Evolutionary conservation across 345 rosid species (phyloP).

Genomic region (Hirschfeldia incana): DNA sequence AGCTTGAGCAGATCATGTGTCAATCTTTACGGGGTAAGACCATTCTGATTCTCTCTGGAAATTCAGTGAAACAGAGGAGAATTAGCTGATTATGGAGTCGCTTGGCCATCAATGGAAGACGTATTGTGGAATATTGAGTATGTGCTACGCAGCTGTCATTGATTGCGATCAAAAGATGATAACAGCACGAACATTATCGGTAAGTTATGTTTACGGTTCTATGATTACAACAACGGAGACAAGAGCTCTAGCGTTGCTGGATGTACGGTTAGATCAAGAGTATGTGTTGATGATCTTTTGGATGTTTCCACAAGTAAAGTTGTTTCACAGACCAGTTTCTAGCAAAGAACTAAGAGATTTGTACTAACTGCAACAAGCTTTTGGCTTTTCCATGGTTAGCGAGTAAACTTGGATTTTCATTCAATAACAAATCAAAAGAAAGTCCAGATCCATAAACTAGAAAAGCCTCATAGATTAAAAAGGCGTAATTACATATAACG

Average conservation of each 20-base stretch:
- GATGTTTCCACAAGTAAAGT: constrained; percentile 63
- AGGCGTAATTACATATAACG: not conserved
- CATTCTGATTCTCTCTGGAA: too few species aligned
- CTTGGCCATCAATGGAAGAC: constrained; percentile 88
- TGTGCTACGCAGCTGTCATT: constrained; percentile 63
- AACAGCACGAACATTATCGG: constrained; percentile 76
- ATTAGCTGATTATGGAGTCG: constrained; percentile 32
- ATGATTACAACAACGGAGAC: constrained; percentile 55
- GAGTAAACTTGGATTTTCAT: not conserved
- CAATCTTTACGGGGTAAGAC: not conserved
- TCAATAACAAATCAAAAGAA: not conserved
- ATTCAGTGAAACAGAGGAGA: not conserved
- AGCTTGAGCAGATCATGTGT: not conserved
- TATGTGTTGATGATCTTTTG: too few species aligned
- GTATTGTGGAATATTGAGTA: constrained; percentile 92
- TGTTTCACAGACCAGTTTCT: constrained; percentile 85
- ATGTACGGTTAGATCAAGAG: too few species aligned
- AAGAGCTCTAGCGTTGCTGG: too few species aligned
- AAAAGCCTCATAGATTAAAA: not conserved
- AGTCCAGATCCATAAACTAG: not conserved
- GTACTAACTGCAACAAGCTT: not conserved
- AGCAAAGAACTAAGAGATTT: constrained; percentile 30
- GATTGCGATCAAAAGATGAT: constrained; percentile 63
- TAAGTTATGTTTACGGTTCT: constrained; percentile 57
- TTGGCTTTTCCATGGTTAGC: not conserved